Conservation (phyloP, 2,329 filamentous ascomycete genomes). For the Cadophora malorum region DNA sequence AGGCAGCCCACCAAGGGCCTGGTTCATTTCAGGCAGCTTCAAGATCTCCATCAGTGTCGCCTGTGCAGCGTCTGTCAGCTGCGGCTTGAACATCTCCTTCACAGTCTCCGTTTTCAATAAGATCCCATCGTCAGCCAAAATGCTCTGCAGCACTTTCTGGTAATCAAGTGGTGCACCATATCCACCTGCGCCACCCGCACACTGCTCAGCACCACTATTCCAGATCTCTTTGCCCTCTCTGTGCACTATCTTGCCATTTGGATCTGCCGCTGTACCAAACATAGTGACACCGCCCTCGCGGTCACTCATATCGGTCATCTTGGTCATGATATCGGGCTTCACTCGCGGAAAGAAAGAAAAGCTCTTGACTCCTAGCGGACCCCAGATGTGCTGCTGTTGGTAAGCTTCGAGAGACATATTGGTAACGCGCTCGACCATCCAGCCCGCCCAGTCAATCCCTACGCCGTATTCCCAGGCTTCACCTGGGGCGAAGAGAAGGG, state of each 20-base stretch:
- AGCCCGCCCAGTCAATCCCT: conserved; percentile 60
- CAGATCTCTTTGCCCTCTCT: conserved; percentile 1
- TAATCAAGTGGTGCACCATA: conserved; percentile 51
- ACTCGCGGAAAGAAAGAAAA: conserved; percentile 36
- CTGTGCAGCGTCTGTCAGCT: conserved; percentile 46
- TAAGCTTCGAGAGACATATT: conserved; percentile 46
- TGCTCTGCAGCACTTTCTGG: conserved; percentile 52
- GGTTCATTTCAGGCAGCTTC: conserved; percentile 26
- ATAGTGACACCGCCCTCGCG: conserved; percentile 31
- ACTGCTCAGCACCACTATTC: neutral
- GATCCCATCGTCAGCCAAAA: conserved; percentile 57
- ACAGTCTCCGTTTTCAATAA: conserved; percentile 52
- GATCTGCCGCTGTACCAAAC: conserved; percentile 29
- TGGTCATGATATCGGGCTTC: conserved; percentile 30
- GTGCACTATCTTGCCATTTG: conserved; percentile 28
- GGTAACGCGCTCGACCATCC: conserved; percentile 53
- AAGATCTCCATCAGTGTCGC: conserved; percentile 38
- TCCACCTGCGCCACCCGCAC: conserved; percentile 47
- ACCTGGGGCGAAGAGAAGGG: conserved; percentile 69
- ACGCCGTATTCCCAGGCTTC: conserved; percentile 64
- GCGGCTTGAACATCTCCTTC: conserved; percentile 55
- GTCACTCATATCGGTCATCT: conserved; percentile 33
- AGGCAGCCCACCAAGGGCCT: conserved; percentile 42
- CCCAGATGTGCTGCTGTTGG: conserved; percentile 53
- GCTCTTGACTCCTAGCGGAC: conserved; percentile 34